Conservation (phyloP, 1,284 basidiomycete genomes). For the Ceratobasidium sp. region DNA sequence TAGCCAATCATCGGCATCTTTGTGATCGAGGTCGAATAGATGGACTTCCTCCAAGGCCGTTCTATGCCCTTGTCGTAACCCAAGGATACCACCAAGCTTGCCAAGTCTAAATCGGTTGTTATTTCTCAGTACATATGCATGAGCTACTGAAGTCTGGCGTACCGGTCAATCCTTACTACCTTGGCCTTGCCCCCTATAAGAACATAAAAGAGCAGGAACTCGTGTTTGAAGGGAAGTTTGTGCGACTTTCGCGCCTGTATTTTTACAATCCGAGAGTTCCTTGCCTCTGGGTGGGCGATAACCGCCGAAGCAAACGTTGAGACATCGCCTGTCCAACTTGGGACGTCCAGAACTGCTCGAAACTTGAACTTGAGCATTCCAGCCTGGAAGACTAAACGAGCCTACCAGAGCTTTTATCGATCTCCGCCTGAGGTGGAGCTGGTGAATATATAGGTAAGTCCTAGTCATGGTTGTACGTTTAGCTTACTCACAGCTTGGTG, state of each 20-base stretch:
- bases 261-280: slow-evolving; percentile 4
- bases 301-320: slow-evolving; percentile 17
- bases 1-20: slow-evolving; percentile 26
- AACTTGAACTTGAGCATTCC: neutral
- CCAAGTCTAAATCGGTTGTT: slow-evolving; percentile 1
- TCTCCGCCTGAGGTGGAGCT: neutral
- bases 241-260: slow-evolving; percentile 28
- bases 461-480: too few relatives aligned
- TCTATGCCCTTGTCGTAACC: slow-evolving; percentile 18
- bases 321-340: slow-evolving; percentile 24
- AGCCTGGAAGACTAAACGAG: too few relatives aligned
- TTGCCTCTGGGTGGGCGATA: slow-evolving; percentile 28
- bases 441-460: neutral
- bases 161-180: slow-evolving; percentile 23
- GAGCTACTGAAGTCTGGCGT: neutral
- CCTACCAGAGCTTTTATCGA: slow-evolving; percentile 8
- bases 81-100: slow-evolving; percentile 28
- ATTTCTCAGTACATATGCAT: neutral
- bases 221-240: slow-evolving; percentile 28
- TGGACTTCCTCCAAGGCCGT: slow-evolving; percentile 27
- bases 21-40: slow-evolving; percentile 23
- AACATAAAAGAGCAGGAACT: slow-evolving; percentile 19
- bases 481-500: slow-evolving; percentile 4
- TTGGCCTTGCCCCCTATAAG: slow-evolving; percentile 9
- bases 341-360: slow-evolving; percentile 8